Base-by-base conservation (phyloP, 176 grass and related monocot species). In the Dactylis glomerata region DNA sequence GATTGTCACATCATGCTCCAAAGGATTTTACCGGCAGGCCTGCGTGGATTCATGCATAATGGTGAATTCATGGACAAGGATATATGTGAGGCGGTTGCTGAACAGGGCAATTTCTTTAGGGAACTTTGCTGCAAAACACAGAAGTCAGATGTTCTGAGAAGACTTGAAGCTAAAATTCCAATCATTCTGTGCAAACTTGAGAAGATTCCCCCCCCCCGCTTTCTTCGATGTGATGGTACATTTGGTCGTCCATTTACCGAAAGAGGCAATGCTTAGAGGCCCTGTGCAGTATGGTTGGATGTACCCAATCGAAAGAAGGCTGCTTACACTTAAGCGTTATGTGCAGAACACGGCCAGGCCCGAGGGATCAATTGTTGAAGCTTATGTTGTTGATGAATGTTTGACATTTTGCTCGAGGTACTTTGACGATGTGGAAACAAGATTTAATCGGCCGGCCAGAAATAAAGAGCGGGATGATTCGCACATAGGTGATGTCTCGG, bases 111-210 rank as follows among this genome's bases (percentile, higher is more conserved):
- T 0, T 46, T 81, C 20, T 65, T 81, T 8, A 4, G 26, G 13
- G 41, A 49, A 19, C 0, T 49, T 1, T 73, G 70, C 28, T 8
- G 24, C 6, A 73, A 17, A 49, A 73, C 65, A n/a, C 6, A 42
- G 22, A 62, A 80, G 15, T 9, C 72, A 2, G 44, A 71, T 78
- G 61, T 67, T 8, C 56, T 86, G 10, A 24, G 45, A n/a, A 14
- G 50, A 36, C 22, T 86, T 10, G 13, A 68, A 24, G 2, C 4
- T 32, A n/a, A 86, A 59, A 80, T 86, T 15, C 41, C 67, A 13
- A 8, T 79, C 3, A 86, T 79, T 19, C 9, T 86, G 4, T 86
- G 84, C 27, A 86, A 80, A 1, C 31, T 86, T 13, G 83, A 86
- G 46, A 76, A 68, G 5, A 46, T 86, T 40, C 79, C 78, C 23